These are phyloP conservation scores for Fusarium nanum DNA, from an alignment of 2,329 filamentous ascomycete species.

Conservation along the genomic window DNA sequence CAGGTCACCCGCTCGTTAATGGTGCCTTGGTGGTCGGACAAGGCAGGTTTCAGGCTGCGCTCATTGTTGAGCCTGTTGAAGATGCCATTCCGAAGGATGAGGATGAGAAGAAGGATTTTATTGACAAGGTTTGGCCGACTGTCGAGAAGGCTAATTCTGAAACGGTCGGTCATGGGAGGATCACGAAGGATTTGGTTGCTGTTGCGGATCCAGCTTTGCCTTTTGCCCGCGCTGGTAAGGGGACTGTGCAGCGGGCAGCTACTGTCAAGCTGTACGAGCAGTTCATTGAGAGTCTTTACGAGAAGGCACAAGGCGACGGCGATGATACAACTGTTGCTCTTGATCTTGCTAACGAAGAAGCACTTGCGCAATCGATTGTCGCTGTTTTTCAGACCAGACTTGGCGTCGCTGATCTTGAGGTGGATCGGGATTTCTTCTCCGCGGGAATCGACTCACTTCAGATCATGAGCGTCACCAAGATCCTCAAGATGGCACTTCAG, in stretches of 20 bases:
- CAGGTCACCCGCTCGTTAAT: background rate
- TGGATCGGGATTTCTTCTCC: background rate
- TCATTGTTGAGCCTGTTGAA: slow-evolving; percentile 2
- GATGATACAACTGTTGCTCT: background rate
- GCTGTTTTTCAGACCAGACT: background rate
- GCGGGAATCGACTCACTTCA: slow-evolving; percentile 1
- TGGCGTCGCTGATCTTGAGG: background rate
- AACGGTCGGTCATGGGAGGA: background rate
- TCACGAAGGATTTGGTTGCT: background rate
- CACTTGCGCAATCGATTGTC: background rate
- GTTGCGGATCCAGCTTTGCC: background rate
- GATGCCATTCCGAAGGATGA: background rate
- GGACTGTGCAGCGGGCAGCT: background rate
- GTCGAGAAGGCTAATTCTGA: background rate
- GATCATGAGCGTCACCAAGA: background rate
- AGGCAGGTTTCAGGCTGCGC: background rate
- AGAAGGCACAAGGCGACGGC: background rate
- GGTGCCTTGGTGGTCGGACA: background rate
- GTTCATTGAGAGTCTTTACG: background rate
- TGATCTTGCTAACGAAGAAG: accelerated
- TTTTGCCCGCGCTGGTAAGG: background rate
- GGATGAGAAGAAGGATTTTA: accelerated
- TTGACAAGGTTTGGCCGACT: background rate
- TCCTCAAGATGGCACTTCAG: accelerated
- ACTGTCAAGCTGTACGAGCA: background rate